Conservation (phyloP, 2,329 filamentous ascomycete genomes). For the Fusarium austroafricanum region DNA sequence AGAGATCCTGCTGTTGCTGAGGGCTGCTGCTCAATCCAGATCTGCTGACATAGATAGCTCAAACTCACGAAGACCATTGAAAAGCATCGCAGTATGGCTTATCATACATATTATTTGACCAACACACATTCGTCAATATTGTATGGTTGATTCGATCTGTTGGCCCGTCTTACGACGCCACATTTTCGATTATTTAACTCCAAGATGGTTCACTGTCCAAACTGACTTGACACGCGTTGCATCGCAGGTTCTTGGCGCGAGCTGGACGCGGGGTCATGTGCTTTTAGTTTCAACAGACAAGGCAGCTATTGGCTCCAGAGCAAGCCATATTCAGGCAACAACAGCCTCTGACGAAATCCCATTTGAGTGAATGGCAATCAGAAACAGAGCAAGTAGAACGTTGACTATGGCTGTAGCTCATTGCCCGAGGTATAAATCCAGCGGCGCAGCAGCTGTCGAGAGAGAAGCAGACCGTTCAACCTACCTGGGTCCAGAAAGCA, state of each 20-base stretch:
- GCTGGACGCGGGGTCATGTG: constrained; percentile 44
- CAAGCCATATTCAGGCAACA: constrained; percentile 42
- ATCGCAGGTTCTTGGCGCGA: constrained; percentile 31
- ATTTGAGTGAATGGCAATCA: not conserved
- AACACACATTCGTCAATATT: not conserved
- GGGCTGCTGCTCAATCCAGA: not conserved
- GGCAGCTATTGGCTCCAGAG: constrained; percentile 23
- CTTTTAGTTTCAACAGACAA: constrained; percentile 1
- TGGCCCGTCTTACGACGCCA: too few species aligned
- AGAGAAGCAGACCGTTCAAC: not conserved
- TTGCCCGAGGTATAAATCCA: constrained; percentile 33
- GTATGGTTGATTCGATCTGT: not conserved
- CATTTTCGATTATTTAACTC: not conserved
- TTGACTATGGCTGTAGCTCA: not conserved
- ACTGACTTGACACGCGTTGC: constrained; percentile 25
- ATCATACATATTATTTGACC: not conserved
- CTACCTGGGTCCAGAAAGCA: not conserved
- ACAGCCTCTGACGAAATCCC: constrained; percentile 28
- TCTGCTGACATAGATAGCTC: not conserved
- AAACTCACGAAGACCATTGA: not conserved
- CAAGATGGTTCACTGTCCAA: constrained; percentile 20
- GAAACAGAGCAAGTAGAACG: not conserved
- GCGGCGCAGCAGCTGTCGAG: not conserved
- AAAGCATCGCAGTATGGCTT: not conserved
- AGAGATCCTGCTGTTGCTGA: not conserved